Base-by-base conservation (phyloP, 129 eudicot genomes). In the Solidago caesia region DNA sequence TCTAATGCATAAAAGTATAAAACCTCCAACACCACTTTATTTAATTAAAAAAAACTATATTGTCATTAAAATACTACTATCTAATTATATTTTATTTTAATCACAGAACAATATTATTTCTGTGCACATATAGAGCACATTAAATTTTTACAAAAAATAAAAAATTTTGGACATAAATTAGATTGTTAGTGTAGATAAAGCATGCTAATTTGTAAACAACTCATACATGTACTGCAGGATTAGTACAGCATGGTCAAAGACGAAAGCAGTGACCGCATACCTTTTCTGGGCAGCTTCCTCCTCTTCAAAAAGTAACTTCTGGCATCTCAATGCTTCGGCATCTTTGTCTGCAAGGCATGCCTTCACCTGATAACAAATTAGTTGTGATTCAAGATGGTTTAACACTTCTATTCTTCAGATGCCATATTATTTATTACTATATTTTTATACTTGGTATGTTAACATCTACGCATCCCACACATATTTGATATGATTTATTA, bases 301-400 rank as follows among this genome's bases (percentile, higher is more conserved):
- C 79, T 92, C 97, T 75, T 92, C 97, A 72, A 92, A 82, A 60
- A 92, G 96, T 76, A 92, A 71, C 80, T 92, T 89, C 53, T 89
- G 96, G 80, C 89, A 89, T 76, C 91, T 92, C 70, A 92, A 85
- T 47, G 97, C 87, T 82, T 92, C 97, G 66, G 85, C 92, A 75
- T 92, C 97, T 78, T 92, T 92, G 80, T 89, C 85, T 55, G 91
- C 91, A 67, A 92, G 78, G 88, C 96, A 92, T 72, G 97, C 97
- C 80, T 87, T 87, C 51, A 89, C 88, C 97, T 92, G 46, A 62
- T 11, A 14, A 25, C 64, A 59, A 26, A 12, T 62, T 29, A 33
- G 67, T 33, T 8, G 9, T n/a, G 3, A 55, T 55, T 62, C 67
- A 62, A 62, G 67, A 62, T 62, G 11, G 10, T 10, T 29, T 15